A percentile compares a stretch with the other conserved stretches of the same genome.
Evolutionary conservation across 2,329 filamentous ascomycete species (phyloP).

Genomic region (Phyllosticta paracitricarpa): DNA sequence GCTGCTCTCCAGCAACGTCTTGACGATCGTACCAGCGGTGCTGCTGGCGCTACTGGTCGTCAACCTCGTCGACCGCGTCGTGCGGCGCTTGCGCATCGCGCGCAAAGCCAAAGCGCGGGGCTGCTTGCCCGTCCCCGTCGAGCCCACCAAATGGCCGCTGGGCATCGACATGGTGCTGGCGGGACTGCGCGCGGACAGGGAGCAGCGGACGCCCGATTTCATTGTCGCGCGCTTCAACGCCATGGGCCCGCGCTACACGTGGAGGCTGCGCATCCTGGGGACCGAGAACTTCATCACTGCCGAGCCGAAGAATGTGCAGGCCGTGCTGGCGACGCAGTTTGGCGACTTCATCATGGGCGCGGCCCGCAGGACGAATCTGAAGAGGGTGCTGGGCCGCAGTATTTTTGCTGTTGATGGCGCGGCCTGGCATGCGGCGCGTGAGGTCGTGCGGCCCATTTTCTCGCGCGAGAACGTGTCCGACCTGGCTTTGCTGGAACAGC

Average conservation of each 20-base stretch:
- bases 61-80: not conserved
- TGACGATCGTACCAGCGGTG: not conserved
- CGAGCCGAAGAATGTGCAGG: conserved; percentile 40
- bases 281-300: conserved; percentile 32
- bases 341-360: conserved; percentile 36
- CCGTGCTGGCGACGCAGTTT: conserved; percentile 34
- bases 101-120: not conserved
- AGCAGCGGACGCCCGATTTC: conserved; percentile 1
- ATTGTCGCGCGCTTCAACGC: not conserved
- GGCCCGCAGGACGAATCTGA: conserved; percentile 25
- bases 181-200: not conserved
- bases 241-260: conserved; percentile 1
- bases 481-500: conserved; percentile 48
- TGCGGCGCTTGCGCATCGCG: not conserved
- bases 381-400: conserved; percentile 33
- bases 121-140: not conserved
- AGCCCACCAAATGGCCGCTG: not conserved
- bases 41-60: not conserved
- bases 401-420: conserved; percentile 39
- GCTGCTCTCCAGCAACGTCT: not conserved
- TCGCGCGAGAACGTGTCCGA: conserved; percentile 42
- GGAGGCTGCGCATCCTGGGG: conserved; percentile 25
- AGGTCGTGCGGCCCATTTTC: conserved; percentile 45
- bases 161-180: conserved; percentile 1
- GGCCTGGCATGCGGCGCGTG: conserved; percentile 29